These are phyloP conservation scores for Hirschfeldia incana DNA, from an alignment of 345 rosid species.

Conservation along the genomic window DNA sequence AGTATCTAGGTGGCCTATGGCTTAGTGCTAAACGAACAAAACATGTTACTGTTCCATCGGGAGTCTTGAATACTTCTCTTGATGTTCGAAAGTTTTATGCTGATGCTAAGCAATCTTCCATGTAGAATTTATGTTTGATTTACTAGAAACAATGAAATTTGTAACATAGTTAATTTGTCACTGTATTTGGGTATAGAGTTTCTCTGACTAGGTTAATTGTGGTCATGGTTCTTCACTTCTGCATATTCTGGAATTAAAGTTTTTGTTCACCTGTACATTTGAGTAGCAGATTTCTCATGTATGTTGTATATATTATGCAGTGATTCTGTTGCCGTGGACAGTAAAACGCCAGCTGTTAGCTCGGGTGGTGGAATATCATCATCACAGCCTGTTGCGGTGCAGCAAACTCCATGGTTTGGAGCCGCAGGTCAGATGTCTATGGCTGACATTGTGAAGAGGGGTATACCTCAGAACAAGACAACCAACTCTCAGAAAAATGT, in stretches of 20 bases:
- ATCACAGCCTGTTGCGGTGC: slow-evolving; percentile 55
- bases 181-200: neutral
- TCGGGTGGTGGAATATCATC: slow-evolving; percentile 51
- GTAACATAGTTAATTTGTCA: neutral
- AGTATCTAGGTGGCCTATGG: neutral
- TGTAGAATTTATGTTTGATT: neutral
- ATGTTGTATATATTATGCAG: slow-evolving; percentile 51
- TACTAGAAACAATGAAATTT: neutral
- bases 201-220: neutral
- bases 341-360: slow-evolving; percentile 43
- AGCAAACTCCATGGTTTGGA: slow-evolving; percentile 71
- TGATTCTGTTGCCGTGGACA: slow-evolving; percentile 46
- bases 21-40: neutral
- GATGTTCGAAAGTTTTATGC: neutral
- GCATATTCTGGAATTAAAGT: neutral
- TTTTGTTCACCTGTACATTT: neutral
- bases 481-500: slow-evolving; percentile 11
- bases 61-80: neutral
- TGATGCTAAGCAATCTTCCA: neutral
- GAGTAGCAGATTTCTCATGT: slow-evolving; percentile 19
- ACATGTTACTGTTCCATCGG: neutral
- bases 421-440: slow-evolving; percentile 78
- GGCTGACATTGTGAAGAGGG: slow-evolving; percentile 98
- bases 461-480: slow-evolving; percentile 67
- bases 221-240: neutral